Evolutionary conservation across 306 rosid species (phyloP).

Genomic region (Gillenia trifoliata): DNA sequence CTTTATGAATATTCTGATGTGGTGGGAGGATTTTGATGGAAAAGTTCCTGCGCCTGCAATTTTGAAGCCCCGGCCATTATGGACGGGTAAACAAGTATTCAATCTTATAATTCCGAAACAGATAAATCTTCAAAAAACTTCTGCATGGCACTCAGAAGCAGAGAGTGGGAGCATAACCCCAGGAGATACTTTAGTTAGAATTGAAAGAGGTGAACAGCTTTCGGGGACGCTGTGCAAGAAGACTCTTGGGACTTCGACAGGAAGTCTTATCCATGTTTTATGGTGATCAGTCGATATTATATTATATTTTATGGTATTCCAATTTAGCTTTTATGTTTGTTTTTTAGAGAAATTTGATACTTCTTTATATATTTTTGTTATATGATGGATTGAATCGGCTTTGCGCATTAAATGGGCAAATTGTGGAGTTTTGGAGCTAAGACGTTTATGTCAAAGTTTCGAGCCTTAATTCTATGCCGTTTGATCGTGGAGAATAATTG

Average conservation of each 20-base stretch:
- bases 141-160: conserved; percentile 87
- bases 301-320: no score
- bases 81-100: conserved; percentile 99
- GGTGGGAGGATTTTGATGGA: conserved; percentile 99
- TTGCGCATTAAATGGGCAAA: no score
- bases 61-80: conserved; percentile 89
- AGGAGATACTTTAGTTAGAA: conserved; percentile 88
- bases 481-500: no score
- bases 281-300: conserved; percentile 67
- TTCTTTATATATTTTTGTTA: no score
- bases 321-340: no score
- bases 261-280: conserved; percentile 94
- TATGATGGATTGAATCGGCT: no score
- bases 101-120: conserved; percentile 93
- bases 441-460: no score
- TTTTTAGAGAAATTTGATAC: no score
- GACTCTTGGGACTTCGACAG: conserved; percentile 82
- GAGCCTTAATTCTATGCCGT: no score
- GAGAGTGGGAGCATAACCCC: conserved; percentile 79
- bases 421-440: no score
- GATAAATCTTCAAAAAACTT: conserved; percentile 74
- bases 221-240: conserved; percentile 94
- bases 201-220: conserved; percentile 88
- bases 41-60: conserved; percentile 88
- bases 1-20: conserved; percentile 95